Evolutionary conservation across 2,329 filamentous ascomycete genomes (phyloP).

Genomic region (Cytospora paraplurivora): DNA sequence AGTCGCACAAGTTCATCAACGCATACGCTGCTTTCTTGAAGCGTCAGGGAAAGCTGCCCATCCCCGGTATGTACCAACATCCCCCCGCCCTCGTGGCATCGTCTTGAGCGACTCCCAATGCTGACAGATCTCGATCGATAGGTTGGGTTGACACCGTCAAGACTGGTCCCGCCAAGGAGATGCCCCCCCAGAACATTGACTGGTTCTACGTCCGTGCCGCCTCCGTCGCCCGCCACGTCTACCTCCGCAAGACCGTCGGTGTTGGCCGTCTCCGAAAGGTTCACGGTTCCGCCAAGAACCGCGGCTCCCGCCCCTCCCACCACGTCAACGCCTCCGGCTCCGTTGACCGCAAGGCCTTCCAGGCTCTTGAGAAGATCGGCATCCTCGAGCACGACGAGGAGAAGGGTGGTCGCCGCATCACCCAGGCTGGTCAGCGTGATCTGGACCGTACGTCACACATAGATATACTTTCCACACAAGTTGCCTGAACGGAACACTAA

Average conservation of each 20-base stretch:
- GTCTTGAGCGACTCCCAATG: neutral
- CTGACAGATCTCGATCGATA: slow-evolving; percentile 39
- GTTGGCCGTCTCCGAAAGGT: slow-evolving; percentile 96
- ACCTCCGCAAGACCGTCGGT: slow-evolving; percentile 99
- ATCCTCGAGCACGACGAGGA: slow-evolving; percentile 98
- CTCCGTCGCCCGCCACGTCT: slow-evolving; percentile 95
- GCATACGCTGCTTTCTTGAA: slow-evolving; percentile 89
- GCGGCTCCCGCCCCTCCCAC: slow-evolving; percentile 84
- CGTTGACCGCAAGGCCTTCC: slow-evolving; percentile 96
- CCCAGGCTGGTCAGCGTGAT: slow-evolving; percentile 97
- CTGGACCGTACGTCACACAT: slow-evolving; percentile 70
- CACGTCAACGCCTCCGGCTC: slow-evolving; percentile 94
- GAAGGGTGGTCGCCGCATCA: slow-evolving; percentile 97
- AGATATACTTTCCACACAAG: too few relatives aligned
- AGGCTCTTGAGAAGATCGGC: slow-evolving; percentile 98
- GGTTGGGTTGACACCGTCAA: slow-evolving; percentile 99
- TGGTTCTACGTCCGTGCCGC: slow-evolving; percentile 94
- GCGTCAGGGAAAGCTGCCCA: slow-evolving; percentile 90
- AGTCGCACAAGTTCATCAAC: slow-evolving; percentile 88
- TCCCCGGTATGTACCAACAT: slow-evolving; percentile 68
- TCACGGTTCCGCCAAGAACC: slow-evolving; percentile 97
- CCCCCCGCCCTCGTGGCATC: neutral
- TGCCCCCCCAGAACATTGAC: slow-evolving; percentile 96
- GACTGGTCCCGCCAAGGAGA: slow-evolving; percentile 94
- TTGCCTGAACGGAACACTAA: neutral